These are phyloP conservation scores for Penicillium sp. DNA, from an alignment of 2,329 filamentous ascomycete genomes.

Conservation along the genomic window DNA sequence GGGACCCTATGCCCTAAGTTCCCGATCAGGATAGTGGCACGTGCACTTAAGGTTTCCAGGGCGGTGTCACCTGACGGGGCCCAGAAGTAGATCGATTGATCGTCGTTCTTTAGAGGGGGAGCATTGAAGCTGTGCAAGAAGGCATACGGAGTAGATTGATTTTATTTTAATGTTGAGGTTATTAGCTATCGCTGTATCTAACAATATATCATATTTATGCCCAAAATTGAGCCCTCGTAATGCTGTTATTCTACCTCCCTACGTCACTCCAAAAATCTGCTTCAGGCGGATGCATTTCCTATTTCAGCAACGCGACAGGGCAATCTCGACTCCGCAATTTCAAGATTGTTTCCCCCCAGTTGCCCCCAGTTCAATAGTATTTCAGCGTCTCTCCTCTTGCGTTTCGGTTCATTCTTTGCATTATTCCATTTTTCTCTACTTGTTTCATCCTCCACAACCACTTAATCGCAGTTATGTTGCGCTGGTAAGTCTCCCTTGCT, in stretches of 20 bases:
- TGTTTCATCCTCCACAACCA: background rate
- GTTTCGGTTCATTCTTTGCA: constrained; percentile 7
- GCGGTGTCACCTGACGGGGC: constrained; percentile 10
- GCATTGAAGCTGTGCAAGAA: background rate
- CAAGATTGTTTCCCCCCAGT: constrained; percentile 17
- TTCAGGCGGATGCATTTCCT: constrained; percentile 20
- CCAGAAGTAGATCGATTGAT: constrained; percentile 8
- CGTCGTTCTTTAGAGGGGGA: background rate
- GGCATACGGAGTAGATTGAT: background rate
- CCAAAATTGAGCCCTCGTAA: background rate
- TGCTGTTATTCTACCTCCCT: background rate
- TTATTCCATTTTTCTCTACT: background rate
- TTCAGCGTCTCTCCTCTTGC: background rate
- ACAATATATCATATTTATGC: background rate
- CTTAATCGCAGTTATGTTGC: constrained; percentile 32
- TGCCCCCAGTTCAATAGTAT: constrained; percentile 1
- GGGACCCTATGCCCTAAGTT: constrained; percentile 34
- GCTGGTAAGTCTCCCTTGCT: constrained; percentile 31
- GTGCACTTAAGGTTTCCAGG: constrained; percentile 13
- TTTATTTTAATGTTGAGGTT: background rate
- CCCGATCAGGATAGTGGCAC: constrained; percentile 12
- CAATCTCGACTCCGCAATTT: constrained; percentile 28
- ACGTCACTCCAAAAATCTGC: constrained; percentile 11
- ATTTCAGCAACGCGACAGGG: constrained; percentile 6
- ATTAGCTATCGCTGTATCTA: background rate